Evolutionary conservation across 2,329 filamentous ascomycete species (phyloP).

Genomic region (Microsporum ferrugineum): DNA sequence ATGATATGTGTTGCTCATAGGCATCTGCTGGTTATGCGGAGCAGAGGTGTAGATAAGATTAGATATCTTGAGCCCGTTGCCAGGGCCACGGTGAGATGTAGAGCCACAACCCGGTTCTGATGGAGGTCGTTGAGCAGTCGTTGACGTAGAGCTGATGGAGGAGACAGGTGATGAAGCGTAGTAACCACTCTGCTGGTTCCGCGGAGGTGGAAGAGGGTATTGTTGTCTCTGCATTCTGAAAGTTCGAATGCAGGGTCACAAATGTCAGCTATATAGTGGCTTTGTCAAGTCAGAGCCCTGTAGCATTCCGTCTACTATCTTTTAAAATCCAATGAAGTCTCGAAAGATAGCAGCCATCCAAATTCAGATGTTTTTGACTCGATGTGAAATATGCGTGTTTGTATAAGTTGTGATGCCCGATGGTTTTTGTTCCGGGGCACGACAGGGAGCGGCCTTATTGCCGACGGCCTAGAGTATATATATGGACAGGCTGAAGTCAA

Average conservation of each 20-base stretch:
- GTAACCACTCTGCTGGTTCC: background rate
- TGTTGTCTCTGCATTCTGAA: slow-evolving; percentile 7
- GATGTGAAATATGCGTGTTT: background rate
- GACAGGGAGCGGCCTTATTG: background rate
- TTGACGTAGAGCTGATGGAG: slow-evolving; percentile 12
- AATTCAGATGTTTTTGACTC: background rate
- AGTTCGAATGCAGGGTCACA: background rate
- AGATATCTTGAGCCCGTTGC: slow-evolving; percentile 32
- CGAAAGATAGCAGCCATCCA: background rate
- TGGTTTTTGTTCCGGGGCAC: background rate
- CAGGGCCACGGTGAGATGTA: slow-evolving; percentile 29
- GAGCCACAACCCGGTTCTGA: slow-evolving; percentile 19
- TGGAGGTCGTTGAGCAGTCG: background rate
- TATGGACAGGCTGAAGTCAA: slow-evolving; percentile 2
- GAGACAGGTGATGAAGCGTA: background rate
- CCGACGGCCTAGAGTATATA: background rate
- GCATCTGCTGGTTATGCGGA: slow-evolving; percentile 18
- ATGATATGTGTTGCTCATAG: slow-evolving; percentile 23
- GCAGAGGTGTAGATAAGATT: slow-evolving; percentile 31
- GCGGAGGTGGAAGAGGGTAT: background rate
- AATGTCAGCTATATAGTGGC: background rate
- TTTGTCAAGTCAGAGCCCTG: background rate
- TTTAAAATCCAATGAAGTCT: background rate
- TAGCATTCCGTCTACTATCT: background rate
- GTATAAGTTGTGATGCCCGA: background rate